phyloP scores from a whole-genome alignment of 164 flowering plant species.

The Piper longum region DNA sequence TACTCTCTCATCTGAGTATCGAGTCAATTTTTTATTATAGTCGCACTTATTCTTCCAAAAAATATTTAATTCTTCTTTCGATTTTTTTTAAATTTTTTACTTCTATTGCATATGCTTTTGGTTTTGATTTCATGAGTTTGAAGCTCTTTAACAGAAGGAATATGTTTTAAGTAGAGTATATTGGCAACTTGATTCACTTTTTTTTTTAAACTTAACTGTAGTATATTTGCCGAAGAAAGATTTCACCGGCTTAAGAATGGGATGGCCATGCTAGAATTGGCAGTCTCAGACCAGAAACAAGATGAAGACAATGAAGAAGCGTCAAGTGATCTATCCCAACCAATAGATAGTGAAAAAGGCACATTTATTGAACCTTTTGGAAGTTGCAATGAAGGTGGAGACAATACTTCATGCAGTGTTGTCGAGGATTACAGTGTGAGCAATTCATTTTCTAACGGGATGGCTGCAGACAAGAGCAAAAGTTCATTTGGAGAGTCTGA shows the following conservation, averaged over 20 bases:
- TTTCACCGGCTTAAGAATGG: constrained; percentile 63
- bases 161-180: too few species aligned
- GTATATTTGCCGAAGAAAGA: constrained; percentile 93
- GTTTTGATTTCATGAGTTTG: not conserved
- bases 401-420: constrained; percentile 19
- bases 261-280: constrained; percentile 39
- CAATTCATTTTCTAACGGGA: constrained; percentile 23
- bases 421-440: constrained; percentile 15
- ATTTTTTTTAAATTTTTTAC: not conserved
- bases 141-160: too few species aligned
- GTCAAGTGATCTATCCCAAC: constrained; percentile 10
- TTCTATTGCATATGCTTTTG: not conserved
- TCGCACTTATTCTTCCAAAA: too few species aligned
- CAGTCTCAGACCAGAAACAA: constrained; percentile 12
- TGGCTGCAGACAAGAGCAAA: constrained; percentile 7
- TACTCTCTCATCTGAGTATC: too few species aligned
- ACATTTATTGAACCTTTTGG: constrained; percentile 15
- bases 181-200: not conserved
- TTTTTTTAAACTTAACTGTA: constrained; percentile 16
- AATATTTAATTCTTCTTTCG: too few species aligned
- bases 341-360: constrained; percentile 18
- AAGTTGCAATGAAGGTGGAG: constrained; percentile 19
- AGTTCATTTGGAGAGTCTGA: constrained; percentile 18
- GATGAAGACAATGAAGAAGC: constrained; percentile 22
- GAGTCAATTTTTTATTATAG: too few species aligned